Conservation (phyloP, 2,329 filamentous ascomycete genomes). For the Ascosphaera aggregata region DNA sequence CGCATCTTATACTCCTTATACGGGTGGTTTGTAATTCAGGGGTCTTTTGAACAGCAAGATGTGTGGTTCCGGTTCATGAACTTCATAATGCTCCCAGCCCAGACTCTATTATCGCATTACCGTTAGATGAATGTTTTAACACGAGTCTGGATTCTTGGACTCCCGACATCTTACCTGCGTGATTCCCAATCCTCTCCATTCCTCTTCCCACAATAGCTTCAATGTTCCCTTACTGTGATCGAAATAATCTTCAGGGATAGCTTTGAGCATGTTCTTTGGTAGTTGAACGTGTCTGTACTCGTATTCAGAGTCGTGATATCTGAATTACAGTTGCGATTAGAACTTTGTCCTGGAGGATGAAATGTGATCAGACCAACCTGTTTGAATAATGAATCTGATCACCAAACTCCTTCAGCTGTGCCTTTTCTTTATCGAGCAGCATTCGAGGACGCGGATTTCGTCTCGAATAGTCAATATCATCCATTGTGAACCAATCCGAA, state of each 20-base stretch:
- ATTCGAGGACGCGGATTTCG: constrained; percentile 71
- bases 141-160: not conserved
- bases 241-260: constrained; percentile 86
- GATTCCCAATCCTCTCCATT: constrained; percentile 92
- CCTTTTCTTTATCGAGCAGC: constrained; percentile 58
- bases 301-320: constrained; percentile 79
- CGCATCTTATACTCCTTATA: constrained; percentile 13
- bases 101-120: constrained; percentile 54
- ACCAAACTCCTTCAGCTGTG: constrained; percentile 70
- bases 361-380: constrained; percentile 38
- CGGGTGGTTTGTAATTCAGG: constrained; percentile 1
- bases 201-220: constrained; percentile 94
- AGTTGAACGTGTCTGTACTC: constrained; percentile 97
- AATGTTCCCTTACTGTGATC: constrained; percentile 73
- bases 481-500: no score
- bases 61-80: constrained; percentile 95
- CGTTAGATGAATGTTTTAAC: not conserved
- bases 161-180: constrained; percentile 86
- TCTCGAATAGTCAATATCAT: constrained; percentile 54
- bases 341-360: no score
- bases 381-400: constrained; percentile 91
- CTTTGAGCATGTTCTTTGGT: constrained; percentile 95
- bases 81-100: constrained; percentile 98
- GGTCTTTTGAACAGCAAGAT: constrained; percentile 80
- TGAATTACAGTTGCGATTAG: no score